Percentiles rank a stretch among this genome's conserved stretches.
Conservation (phyloP, 78 protist species). For the Salpingoeca rosetta region DNA sequence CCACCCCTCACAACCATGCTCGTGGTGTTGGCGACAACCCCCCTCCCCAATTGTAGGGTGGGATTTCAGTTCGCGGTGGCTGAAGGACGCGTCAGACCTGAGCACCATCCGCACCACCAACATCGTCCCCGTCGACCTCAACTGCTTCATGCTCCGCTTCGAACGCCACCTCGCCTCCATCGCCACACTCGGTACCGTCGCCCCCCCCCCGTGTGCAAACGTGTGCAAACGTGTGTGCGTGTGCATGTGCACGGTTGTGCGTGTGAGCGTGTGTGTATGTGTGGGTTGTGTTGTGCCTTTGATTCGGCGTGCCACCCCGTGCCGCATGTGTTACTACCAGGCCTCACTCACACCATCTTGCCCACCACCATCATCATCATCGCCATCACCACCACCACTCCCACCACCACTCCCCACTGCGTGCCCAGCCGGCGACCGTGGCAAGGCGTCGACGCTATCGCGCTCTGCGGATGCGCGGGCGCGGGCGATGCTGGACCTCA, state of each 20-base stretch:
- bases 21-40: too few species aligned
- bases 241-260: too few species aligned
- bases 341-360: too few species aligned
- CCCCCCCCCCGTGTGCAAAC: neutral
- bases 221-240: too few species aligned
- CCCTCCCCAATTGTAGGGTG: slow-evolving; percentile 33
- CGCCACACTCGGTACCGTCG: neutral
- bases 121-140: slow-evolving; percentile 56
- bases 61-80: slow-evolving; percentile 58
- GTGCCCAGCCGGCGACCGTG: neutral
- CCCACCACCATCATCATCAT: too few species aligned
- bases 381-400: too few species aligned
- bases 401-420: too few species aligned
- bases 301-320: neutral
- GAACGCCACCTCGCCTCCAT: slow-evolving; percentile 17
- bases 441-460: neutral
- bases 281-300: neutral
- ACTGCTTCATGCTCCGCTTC: slow-evolving; percentile 10
- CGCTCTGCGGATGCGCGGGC: neutral
- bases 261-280: neutral
- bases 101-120: slow-evolving; percentile 5
- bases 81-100: neutral
- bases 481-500: neutral
- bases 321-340: neutral
- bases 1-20: too few species aligned